Evolutionary conservation across 1,139 yeast genomes (phyloP).

Genomic region (Magnusiomyces fungicola): DNA sequence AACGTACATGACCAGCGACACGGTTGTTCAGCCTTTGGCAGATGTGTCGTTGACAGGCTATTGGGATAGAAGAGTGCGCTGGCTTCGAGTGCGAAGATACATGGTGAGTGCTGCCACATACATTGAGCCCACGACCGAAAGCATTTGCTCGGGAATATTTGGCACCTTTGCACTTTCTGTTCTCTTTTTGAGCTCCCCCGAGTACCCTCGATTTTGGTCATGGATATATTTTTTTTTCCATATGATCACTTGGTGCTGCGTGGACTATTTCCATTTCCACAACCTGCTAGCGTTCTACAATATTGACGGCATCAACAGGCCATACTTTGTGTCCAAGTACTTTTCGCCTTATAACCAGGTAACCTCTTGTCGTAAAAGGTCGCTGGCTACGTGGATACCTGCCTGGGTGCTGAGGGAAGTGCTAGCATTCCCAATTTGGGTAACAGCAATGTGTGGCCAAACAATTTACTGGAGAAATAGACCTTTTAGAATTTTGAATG

Average conservation of each 20-base stretch:
- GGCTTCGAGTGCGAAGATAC: slow-evolving; percentile 85
- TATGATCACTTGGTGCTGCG: slow-evolving; percentile 52
- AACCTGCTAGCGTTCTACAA: slow-evolving; percentile 36
- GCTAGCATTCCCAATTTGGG: slow-evolving; percentile 80
- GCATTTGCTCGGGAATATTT: slow-evolving; percentile 51
- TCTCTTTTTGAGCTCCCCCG: slow-evolving; percentile 31
- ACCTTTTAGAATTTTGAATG: slow-evolving; percentile 65
- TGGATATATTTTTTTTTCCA: slow-evolving; percentile 44
- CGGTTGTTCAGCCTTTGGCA: slow-evolving; percentile 72
- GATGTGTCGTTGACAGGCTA: slow-evolving; percentile 45
- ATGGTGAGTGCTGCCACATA: slow-evolving; percentile 84
- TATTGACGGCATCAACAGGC: slow-evolving; percentile 26
- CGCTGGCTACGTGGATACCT: slow-evolving; percentile 35
- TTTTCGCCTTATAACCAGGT: slow-evolving; percentile 20
- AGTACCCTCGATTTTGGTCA: slow-evolving; percentile 26
- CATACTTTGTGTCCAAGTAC: slow-evolving; percentile 27
- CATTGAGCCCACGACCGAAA: slow-evolving; percentile 82
- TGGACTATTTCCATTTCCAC: slow-evolving; percentile 57
- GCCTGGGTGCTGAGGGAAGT: slow-evolving; percentile 65
- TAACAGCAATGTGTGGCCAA: slow-evolving; percentile 70
- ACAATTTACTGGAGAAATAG: slow-evolving; percentile 77
- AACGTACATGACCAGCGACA: slow-evolving; percentile 72
- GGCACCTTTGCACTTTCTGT: slow-evolving; percentile 57
- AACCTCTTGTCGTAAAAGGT: slow-evolving; percentile 2
- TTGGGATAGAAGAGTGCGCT: slow-evolving; percentile 61